Conservation (phyloP, 345 rosid genomes). For the Citrus cavaleriei region DNA sequence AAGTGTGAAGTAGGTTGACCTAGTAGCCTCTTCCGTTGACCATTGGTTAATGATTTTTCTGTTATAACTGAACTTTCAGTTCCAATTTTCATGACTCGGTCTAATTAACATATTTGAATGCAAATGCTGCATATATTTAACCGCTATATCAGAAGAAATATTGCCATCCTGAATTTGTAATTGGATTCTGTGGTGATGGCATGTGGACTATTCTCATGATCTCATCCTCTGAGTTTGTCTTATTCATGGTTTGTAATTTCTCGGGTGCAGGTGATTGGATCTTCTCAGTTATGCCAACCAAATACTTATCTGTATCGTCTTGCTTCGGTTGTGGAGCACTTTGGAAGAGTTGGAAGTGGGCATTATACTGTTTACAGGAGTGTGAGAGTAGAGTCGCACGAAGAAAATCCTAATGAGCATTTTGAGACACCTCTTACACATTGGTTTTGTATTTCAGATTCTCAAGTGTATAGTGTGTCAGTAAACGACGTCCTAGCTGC, state of each 20-base stretch:
- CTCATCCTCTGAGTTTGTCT: background rate
- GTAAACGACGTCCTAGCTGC: conserved; percentile 75
- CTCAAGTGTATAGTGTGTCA: conserved; percentile 51
- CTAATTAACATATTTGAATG: background rate
- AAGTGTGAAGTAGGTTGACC: background rate
- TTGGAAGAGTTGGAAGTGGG: conserved; percentile 70
- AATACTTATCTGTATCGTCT: conserved; percentile 45
- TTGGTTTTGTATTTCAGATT: conserved; percentile 86
- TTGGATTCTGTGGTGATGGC: background rate
- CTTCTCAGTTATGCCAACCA: conserved; percentile 11
- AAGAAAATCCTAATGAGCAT: conserved; percentile 17
- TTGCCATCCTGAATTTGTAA: background rate
- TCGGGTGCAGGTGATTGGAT: conserved; percentile 21
- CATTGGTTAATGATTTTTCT: background rate
- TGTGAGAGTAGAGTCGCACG: conserved; percentile 18
- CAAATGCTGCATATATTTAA: background rate
- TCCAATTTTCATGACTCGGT: background rate
- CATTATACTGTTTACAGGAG: conserved; percentile 84
- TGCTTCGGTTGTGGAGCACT: conserved; percentile 79
- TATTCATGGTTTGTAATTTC: background rate
- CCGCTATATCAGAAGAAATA: background rate
- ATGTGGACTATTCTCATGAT: background rate
- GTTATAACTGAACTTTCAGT: background rate
- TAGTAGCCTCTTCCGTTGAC: background rate
- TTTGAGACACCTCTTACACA: conserved; percentile 17